phyloP scores from a whole-genome alignment of 176 grass and related monocot species.

The Aechmea fasciata region DNA sequence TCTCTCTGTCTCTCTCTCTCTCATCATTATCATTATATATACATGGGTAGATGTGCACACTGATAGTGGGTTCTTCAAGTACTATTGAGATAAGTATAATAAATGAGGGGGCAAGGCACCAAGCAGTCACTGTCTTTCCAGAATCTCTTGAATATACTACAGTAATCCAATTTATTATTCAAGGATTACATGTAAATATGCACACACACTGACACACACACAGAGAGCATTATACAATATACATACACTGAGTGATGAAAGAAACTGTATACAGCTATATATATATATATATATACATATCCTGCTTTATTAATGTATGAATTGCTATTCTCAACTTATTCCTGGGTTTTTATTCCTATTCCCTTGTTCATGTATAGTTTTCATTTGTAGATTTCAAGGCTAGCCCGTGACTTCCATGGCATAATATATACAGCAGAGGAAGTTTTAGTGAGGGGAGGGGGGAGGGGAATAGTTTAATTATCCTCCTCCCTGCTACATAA shows the following conservation, averaged over 20 bases:
- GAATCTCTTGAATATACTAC: neutral
- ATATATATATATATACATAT: no score
- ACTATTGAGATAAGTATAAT: conserved; percentile 1
- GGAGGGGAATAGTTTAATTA: conserved; percentile 1
- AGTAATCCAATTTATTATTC: no score
- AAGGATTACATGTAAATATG: no score
- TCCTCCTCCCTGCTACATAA: neutral
- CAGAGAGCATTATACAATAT: no score
- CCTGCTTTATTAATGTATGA: neutral
- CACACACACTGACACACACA: no score
- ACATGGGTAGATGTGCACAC: conserved; percentile 36
- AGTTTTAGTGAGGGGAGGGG: neutral
- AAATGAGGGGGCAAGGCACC: neutral
- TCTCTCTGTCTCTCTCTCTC: conserved; percentile 16
- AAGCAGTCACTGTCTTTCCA: neutral
- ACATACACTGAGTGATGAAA: no score
- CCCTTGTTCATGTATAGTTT: neutral
- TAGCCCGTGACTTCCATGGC: conserved; percentile 34
- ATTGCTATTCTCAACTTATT: conserved; percentile 2
- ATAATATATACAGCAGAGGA: neutral
- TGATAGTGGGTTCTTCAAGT: conserved; percentile 17
- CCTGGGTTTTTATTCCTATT: neutral
- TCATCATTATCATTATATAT: conserved; percentile 62
- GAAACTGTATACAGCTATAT: no score
- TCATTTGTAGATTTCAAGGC: conserved; percentile 35